Conservation (phyloP, 2,329 filamentous ascomycete species). For the Venturiaceae sp. region DNA sequence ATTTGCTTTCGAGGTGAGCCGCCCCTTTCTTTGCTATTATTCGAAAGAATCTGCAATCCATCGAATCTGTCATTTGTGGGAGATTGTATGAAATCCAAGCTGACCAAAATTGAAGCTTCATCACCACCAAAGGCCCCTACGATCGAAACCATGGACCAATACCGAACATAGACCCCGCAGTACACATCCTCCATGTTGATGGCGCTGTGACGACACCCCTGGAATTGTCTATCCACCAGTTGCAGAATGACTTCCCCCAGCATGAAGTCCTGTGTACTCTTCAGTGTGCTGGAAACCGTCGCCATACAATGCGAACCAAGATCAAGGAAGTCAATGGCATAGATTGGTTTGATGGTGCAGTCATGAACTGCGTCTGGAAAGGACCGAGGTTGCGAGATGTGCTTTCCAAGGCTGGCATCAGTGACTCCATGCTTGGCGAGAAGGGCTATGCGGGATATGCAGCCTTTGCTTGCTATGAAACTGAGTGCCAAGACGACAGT, state of each 20-base stretch:
- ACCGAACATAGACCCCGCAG: conserved; percentile 33
- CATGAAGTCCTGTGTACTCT: conserved; percentile 43
- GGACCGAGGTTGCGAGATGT: conserved; percentile 37
- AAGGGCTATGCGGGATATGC: conserved; percentile 41
- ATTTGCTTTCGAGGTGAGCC: conserved; percentile 32
- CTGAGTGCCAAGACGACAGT: conserved; percentile 44
- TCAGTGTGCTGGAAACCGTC: conserved; percentile 40
- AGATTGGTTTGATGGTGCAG: conserved; percentile 35
- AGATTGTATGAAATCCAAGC: background rate
- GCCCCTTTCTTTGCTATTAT: background rate
- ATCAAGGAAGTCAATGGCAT: conserved; percentile 41
- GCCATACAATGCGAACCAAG: conserved; percentile 44
- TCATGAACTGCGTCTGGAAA: conserved; percentile 43
- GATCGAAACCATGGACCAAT: conserved; percentile 50
- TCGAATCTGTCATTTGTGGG: background rate
- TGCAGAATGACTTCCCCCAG: conserved; percentile 39
- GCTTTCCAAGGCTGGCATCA: conserved; percentile 30
- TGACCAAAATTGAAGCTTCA: conserved; percentile 27
- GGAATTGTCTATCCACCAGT: conserved; percentile 35
- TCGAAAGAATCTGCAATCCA: too few relatives aligned
- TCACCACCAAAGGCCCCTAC: conserved; percentile 40
- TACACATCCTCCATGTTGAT: conserved; percentile 36
- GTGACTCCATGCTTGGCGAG: conserved; percentile 52
- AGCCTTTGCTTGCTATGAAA: conserved; percentile 45
- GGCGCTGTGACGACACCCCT: conserved; percentile 37